Conservation (phyloP, 805 yeast species). For the Candida odintsovae region DNA sequence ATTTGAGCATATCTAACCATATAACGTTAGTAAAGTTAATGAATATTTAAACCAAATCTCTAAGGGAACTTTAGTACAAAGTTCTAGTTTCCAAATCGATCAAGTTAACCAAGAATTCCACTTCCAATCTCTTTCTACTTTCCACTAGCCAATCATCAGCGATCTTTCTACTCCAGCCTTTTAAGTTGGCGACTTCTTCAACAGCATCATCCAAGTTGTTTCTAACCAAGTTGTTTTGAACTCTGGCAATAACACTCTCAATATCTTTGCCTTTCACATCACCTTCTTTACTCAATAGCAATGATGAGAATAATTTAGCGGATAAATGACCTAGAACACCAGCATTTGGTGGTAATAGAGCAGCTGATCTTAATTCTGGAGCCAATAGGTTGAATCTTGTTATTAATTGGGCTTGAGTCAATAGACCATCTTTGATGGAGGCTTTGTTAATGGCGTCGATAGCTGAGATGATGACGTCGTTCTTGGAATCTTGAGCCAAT, state of each 20-base stretch:
- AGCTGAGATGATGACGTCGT: conserved; percentile 45
- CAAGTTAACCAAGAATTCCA: conserved; percentile 69
- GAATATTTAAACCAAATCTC: neutral
- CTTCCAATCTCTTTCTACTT: conserved; percentile 84
- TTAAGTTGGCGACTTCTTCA: conserved; percentile 81
- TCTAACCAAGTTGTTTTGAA: conserved; percentile 64
- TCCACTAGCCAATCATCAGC: conserved; percentile 90
- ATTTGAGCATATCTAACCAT: neutral
- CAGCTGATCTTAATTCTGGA: conserved; percentile 84
- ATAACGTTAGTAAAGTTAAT: neutral
- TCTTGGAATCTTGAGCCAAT: conserved; percentile 34
- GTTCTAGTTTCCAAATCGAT: conserved; percentile 61
- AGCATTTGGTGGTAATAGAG: conserved; percentile 90
- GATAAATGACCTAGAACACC: conserved; percentile 90
- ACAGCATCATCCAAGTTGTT: conserved; percentile 85
- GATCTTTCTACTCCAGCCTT: conserved; percentile 88
- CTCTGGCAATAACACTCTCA: conserved; percentile 84
- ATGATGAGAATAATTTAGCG: conserved; percentile 68
- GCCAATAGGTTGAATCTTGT: conserved; percentile 51
- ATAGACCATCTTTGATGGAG: conserved; percentile 46
- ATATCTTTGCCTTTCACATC: conserved; percentile 76
- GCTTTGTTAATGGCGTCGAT: conserved; percentile 40
- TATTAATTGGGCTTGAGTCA: conserved; percentile 30
- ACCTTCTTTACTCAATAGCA: conserved; percentile 76
- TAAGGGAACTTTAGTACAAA: conserved; percentile 23